A percentile compares a stretch with the other conserved stretches of the same genome.
Conservation (phyloP, 140 eudicot genomes). For the Erigeron philadelphicus region DNA sequence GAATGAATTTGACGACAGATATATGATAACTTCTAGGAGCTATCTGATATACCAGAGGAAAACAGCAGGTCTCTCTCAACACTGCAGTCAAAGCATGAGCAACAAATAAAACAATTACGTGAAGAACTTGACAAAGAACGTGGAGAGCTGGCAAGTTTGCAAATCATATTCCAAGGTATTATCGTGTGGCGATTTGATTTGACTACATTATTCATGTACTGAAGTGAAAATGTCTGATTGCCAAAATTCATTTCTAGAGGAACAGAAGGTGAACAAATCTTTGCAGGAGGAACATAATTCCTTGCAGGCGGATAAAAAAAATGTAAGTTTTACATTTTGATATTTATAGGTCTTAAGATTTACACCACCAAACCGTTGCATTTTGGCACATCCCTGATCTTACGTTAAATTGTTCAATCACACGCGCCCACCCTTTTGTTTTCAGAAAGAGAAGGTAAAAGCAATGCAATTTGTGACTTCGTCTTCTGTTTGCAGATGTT, state of each 20-base stretch:
- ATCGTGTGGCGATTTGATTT: constrained; percentile 5
- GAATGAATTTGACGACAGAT: constrained; percentile 47
- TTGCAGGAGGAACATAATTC: constrained; percentile 51
- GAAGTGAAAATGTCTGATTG: constrained; percentile 36
- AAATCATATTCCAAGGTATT: constrained; percentile 59
- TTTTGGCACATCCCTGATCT: neutral
- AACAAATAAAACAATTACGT: constrained; percentile 48
- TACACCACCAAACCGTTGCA: constrained; percentile 1
- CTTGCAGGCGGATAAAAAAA: constrained; percentile 53
- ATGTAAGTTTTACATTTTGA: constrained; percentile 48
- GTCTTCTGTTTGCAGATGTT: constrained; percentile 41
- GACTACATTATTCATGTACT: constrained; percentile 18
- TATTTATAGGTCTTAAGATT: neutral
- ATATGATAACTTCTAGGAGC: constrained; percentile 72
- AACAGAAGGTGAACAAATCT: constrained; percentile 57
- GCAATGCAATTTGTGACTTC: constrained; percentile 13
- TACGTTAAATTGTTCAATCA: constrained; percentile 9
- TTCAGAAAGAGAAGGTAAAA: neutral
- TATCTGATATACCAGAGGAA: constrained; percentile 68
- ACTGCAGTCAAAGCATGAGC: constrained; percentile 58
- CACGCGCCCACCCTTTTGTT: constrained; percentile 7
- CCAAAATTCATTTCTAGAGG: constrained; percentile 48
- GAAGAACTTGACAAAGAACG: constrained; percentile 69
- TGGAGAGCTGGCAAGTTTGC: constrained; percentile 43
- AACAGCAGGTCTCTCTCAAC: constrained; percentile 51